Conservation (phyloP, 306 rosid genomes). For the Vicia sativa region DNA sequence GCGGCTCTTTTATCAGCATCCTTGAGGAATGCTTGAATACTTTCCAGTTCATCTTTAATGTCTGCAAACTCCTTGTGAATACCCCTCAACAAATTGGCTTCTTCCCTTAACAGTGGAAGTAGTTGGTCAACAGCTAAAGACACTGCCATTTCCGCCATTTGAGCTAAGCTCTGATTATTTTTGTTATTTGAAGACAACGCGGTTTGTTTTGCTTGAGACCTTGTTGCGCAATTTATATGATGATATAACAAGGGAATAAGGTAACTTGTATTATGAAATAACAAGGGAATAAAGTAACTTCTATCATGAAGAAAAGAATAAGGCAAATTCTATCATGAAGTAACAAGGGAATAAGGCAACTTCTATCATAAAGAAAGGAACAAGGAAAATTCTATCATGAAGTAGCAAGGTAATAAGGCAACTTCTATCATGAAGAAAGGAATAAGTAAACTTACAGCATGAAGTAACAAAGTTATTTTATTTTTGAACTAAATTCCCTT, state of each 20-base stretch:
- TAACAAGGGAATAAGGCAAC: neutral
- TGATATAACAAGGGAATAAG: no score
- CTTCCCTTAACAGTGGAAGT: neutral
- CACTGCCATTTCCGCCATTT: slow-evolving; percentile 4
- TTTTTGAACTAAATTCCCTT: no score
- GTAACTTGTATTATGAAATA: neutral
- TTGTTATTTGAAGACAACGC: neutral
- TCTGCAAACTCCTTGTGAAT: neutral
- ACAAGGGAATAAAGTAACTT: neutral
- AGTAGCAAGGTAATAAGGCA: neutral
- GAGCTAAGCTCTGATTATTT: neutral
- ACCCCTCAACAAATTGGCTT: neutral
- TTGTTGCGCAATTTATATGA: neutral
- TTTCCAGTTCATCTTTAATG: neutral
- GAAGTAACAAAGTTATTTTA: neutral
- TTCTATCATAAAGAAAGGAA: neutral
- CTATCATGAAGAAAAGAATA: neutral
- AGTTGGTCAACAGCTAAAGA: slow-evolving; percentile 7
- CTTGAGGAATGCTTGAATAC: neutral
- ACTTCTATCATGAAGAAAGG: neutral
- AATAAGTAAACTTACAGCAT: neutral
- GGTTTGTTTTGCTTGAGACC: no score
- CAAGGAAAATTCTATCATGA: neutral
- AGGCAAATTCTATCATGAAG: neutral
- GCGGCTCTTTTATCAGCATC: neutral